Conservation (phyloP, 495 filamentous ascomycete genomes). For the Lepraria neglecta region DNA sequence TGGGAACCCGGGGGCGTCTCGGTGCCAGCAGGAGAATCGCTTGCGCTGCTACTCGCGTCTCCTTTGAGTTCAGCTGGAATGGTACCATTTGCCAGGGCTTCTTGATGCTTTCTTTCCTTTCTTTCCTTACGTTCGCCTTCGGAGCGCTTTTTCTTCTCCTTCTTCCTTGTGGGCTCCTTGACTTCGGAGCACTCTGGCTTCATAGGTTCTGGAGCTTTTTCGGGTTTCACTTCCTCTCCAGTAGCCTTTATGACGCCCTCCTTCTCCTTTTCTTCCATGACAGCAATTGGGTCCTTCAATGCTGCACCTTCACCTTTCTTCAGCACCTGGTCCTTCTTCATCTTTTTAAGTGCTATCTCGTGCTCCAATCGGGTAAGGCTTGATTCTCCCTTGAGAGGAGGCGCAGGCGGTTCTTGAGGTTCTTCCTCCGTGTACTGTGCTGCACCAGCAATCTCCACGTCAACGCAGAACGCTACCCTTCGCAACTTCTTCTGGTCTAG, state of each 20-base stretch:
- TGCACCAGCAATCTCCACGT: conserved; percentile 87
- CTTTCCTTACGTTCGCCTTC: conserved; percentile 82
- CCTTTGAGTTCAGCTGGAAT: conserved; percentile 70
- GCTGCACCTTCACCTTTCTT: conserved; percentile 64
- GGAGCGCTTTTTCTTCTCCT: conserved; percentile 85
- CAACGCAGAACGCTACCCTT: conserved; percentile 88
- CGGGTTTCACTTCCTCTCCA: conserved; percentile 33
- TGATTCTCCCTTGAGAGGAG: conserved; percentile 32
- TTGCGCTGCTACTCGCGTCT: conserved; percentile 47
- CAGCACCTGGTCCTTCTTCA: conserved; percentile 49
- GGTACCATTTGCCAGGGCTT: conserved; percentile 74
- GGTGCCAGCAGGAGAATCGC: conserved; percentile 34
- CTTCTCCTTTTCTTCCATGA: conserved; percentile 53
- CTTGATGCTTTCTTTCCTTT: conserved; percentile 71
- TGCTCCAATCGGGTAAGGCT: conserved; percentile 26
- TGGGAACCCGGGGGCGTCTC: conserved; percentile 46
- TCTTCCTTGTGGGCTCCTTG: conserved; percentile 60
- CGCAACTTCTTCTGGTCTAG: conserved; percentile 74
- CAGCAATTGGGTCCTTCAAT: conserved; percentile 54
- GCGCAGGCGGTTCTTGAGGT: conserved; percentile 23
- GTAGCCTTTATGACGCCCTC: conserved; percentile 40
- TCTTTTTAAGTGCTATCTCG: conserved; percentile 31
- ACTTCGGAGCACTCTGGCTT: conserved; percentile 34
- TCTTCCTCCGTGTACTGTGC: conserved; percentile 41
- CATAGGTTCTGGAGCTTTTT: conserved; percentile 19